phyloP scores from a whole-genome alignment of 371 early-diverging fungal genomes.

The Zychaea mexicana region DNA sequence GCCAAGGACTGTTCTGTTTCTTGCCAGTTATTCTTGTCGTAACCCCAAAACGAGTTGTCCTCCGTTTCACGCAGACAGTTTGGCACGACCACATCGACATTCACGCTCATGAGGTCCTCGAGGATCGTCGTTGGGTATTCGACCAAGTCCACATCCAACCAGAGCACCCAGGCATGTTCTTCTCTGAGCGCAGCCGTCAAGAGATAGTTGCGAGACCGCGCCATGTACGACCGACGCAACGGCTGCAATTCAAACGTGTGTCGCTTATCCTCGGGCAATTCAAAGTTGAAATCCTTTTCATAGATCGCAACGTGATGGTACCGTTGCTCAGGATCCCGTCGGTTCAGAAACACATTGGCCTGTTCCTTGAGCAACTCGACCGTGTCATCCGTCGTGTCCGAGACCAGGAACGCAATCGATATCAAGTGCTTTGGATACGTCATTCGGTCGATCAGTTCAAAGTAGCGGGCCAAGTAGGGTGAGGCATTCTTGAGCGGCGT shows the following conservation, averaged over 20 bases:
- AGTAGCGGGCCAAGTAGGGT: slow-evolving; percentile 56
- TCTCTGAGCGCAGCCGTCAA: slow-evolving; percentile 47
- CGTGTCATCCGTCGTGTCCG: slow-evolving; percentile 58
- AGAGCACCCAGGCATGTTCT: slow-evolving; percentile 61
- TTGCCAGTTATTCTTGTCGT: slow-evolving; percentile 74
- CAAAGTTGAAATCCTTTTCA: slow-evolving; percentile 61
- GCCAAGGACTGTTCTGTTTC: slow-evolving; percentile 60
- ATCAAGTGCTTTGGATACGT: slow-evolving; percentile 56
- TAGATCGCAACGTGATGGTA: slow-evolving; percentile 52
- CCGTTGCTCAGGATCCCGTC: slow-evolving; percentile 21
- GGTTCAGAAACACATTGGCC: slow-evolving; percentile 23
- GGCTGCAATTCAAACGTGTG: slow-evolving; percentile 57
- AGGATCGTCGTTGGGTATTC: slow-evolving; percentile 56
- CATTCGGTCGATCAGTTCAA: slow-evolving; percentile 54
- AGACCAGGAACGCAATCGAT: slow-evolving; percentile 61
- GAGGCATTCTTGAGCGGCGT: slow-evolving; percentile 63
- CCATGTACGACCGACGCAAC: slow-evolving; percentile 59
- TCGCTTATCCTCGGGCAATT: slow-evolving; percentile 48
- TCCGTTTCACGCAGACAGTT: slow-evolving; percentile 57
- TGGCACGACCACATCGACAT: slow-evolving; percentile 61
- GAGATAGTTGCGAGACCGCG: slow-evolving; percentile 59
- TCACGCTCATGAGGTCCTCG: slow-evolving; percentile 51
- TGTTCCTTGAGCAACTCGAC: slow-evolving; percentile 42
- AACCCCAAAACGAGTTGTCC: slow-evolving; percentile 51
- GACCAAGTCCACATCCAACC: slow-evolving; percentile 64